Conservation (phyloP, 2,329 filamentous ascomycete genomes). For the Herpomyces periplanetae region DNA sequence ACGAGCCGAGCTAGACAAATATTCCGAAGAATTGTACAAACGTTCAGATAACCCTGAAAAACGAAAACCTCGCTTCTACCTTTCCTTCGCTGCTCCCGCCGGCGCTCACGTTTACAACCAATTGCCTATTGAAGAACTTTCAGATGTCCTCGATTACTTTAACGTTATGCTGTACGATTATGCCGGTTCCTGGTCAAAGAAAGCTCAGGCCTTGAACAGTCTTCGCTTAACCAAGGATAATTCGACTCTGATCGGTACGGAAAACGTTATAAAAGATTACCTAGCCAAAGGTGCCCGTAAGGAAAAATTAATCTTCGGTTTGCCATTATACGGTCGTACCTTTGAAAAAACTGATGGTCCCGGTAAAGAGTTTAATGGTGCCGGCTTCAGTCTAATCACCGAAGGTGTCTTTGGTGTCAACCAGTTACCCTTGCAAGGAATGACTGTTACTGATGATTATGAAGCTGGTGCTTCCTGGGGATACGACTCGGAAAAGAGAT, state of each 20-base stretch:
- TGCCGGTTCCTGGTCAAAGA: constrained; percentile 36
- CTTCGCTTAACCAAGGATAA: constrained; percentile 13
- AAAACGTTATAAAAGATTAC: constrained; percentile 30
- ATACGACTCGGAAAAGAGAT: constrained; percentile 20
- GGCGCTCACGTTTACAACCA: too few relatives aligned
- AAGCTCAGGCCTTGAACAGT: constrained; percentile 29
- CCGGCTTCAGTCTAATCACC: constrained; percentile 51
- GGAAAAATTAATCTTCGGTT: constrained; percentile 45
- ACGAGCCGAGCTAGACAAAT: too few relatives aligned
- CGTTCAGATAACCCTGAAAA: too few relatives aligned
- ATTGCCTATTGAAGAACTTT: too few relatives aligned
- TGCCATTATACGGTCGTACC: constrained; percentile 63
- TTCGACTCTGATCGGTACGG: constrained; percentile 53
- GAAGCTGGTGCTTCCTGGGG: constrained; percentile 31
- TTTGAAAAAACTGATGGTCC: constrained; percentile 40
- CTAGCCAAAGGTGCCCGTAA: constrained; percentile 17
- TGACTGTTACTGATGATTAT: constrained; percentile 21
- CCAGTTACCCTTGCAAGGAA: constrained; percentile 25
- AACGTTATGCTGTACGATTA: too few relatives aligned
- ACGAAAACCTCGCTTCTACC: too few relatives aligned
- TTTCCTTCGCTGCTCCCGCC: too few relatives aligned
- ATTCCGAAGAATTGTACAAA: too few relatives aligned
- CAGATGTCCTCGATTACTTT: too few relatives aligned
- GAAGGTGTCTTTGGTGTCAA: constrained; percentile 62
- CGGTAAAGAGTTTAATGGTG: constrained; percentile 24